Evolutionary conservation across 106 monocot genomes (phyloP).

Genomic region (Phalaenopsis aphrodite): DNA sequence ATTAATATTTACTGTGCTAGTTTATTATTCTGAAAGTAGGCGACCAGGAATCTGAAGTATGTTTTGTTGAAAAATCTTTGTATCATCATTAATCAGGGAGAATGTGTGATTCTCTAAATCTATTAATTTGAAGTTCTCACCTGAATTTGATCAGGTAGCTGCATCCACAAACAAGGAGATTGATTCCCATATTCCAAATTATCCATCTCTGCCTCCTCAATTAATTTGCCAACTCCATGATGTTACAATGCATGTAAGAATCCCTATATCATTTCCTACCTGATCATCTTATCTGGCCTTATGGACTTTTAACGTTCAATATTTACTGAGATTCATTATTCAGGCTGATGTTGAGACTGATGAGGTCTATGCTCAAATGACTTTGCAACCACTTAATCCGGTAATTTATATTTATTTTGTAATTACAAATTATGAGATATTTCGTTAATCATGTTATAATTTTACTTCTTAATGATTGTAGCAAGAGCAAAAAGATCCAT

Average conservation of each 20-base stretch:
- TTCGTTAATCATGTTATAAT: background rate
- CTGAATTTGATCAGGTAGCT: constrained; percentile 44
- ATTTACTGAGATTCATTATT: constrained; percentile 8
- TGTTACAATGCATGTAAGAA: constrained; percentile 87
- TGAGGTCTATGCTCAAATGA: constrained; percentile 97
- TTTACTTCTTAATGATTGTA: constrained; percentile 8
- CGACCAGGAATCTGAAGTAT: background rate
- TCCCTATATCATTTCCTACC: background rate
- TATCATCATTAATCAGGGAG: background rate
- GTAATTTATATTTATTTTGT: constrained; percentile 26
- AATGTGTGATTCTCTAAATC: background rate
- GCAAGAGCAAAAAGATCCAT: constrained; percentile 86
- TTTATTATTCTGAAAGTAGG: too few relatives aligned
- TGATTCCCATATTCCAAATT: constrained; percentile 86
- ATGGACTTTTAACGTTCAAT: background rate
- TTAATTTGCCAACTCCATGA: constrained; percentile 90
- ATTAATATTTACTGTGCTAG: background rate
- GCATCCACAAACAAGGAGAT: constrained; percentile 90
- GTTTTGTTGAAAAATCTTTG: background rate
- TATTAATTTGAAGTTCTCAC: background rate
- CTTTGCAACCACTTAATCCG: constrained; percentile 70
- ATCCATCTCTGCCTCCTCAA: constrained; percentile 80
- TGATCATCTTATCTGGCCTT: background rate
- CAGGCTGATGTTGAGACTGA: constrained; percentile 94
- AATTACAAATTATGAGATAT: background rate